Conservation (phyloP, 1,139 yeast genomes). For the Magnusiomyces magnusii region DNA sequence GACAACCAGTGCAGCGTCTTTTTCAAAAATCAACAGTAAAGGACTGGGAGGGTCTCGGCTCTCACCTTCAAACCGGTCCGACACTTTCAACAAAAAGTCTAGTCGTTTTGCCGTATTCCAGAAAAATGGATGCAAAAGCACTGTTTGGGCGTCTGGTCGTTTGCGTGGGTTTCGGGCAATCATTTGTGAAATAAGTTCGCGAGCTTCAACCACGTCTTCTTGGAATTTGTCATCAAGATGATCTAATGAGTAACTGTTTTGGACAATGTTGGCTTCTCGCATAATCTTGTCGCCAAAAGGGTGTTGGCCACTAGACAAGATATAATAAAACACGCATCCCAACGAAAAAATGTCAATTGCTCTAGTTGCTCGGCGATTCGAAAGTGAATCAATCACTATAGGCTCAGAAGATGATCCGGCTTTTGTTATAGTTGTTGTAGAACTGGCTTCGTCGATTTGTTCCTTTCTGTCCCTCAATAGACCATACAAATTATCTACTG, state of each 20-base stretch:
- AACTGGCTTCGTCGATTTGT: conserved; percentile 18
- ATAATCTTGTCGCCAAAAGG: conserved; percentile 89
- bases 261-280: conserved; percentile 83
- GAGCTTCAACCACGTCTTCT: conserved; percentile 49
- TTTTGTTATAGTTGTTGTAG: conserved; percentile 14
- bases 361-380: conserved; percentile 64
- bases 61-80: conserved; percentile 87
- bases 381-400: conserved; percentile 34
- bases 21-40: conserved; percentile 54
- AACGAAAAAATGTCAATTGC: conserved; percentile 91
- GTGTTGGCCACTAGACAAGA: conserved; percentile 77
- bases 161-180: conserved; percentile 54
- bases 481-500: conserved; percentile 6
- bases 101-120: conserved; percentile 73
- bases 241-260: conserved; percentile 54
- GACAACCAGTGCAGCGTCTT: conserved; percentile 45
- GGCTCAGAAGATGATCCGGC: conserved; percentile 26
- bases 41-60: conserved; percentile 79
- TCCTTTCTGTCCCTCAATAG: background rate
- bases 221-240: conserved; percentile 36
- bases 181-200: conserved; percentile 66
- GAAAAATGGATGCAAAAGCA: conserved; percentile 79
- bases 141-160: conserved; percentile 66
- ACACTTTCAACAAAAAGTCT: conserved; percentile 75
- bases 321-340: conserved; percentile 90